Percentiles rank a stretch among this genome's conserved stretches.
phyloP scores from a whole-genome alignment of 2,329 filamentous ascomycete genomes.

The Penicillium concentricum region DNA sequence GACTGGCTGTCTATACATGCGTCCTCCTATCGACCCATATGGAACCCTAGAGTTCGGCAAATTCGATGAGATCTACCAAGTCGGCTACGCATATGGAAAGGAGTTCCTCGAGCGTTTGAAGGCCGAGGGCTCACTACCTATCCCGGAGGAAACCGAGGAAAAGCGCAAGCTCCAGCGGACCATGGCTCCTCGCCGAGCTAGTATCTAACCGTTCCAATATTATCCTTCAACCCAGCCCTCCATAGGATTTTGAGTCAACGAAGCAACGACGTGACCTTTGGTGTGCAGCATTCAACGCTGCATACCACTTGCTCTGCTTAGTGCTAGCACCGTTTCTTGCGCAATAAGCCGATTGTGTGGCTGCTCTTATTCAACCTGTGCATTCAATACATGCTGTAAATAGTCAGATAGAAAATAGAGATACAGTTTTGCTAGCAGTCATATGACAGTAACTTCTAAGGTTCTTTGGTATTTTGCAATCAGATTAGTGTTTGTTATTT shows the following conservation, averaged over 20 bases:
- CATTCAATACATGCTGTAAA: background rate
- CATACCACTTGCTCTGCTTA: background rate
- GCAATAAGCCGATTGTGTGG: background rate
- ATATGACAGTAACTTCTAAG: background rate
- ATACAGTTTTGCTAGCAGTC: background rate
- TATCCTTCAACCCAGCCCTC: background rate
- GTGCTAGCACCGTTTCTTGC: background rate
- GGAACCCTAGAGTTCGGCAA: constrained; percentile 95
- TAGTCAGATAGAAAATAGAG: background rate
- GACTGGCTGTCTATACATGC: constrained; percentile 92
- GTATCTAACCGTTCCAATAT: constrained; percentile 51
- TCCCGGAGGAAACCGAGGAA: constrained; percentile 70
- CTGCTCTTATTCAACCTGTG: background rate
- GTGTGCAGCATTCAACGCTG: background rate
- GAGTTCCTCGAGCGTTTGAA: constrained; percentile 74
- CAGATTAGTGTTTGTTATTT: too few species aligned
- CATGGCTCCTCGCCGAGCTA: constrained; percentile 75
- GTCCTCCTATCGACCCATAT: constrained; percentile 88
- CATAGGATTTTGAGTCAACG: background rate
- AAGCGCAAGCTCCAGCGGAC: constrained; percentile 75
- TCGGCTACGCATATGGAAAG: constrained; percentile 84
- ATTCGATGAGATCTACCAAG: constrained; percentile 92
- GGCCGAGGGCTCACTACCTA: constrained; percentile 71
- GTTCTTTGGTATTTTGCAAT: background rate
- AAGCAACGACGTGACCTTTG: background rate